Conservation (phyloP, 805 yeast genomes). For the Ogataea allantospora region DNA sequence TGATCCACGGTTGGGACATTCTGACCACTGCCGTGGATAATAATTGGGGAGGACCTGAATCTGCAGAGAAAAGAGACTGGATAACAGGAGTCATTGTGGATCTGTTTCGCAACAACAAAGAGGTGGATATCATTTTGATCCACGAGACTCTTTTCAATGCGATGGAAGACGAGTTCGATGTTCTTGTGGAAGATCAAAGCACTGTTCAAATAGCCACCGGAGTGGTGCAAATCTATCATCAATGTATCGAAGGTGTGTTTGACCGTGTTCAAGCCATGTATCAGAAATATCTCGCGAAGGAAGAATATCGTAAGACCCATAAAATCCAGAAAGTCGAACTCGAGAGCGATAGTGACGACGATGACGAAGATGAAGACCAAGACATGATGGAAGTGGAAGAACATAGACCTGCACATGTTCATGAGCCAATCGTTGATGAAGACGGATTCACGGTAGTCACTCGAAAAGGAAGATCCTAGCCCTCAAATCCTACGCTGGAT, state of each 20-base stretch:
- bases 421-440: slow-evolving; percentile 78
- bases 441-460: slow-evolving; percentile 93
- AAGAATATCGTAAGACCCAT: slow-evolving; percentile 36
- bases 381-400: slow-evolving; percentile 35
- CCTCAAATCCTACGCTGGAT: slow-evolving; percentile 1
- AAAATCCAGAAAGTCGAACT: slow-evolving; percentile 45
- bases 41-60: slow-evolving; percentile 93
- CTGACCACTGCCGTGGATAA: slow-evolving; percentile 85
- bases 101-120: slow-evolving; percentile 58
- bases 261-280: slow-evolving; percentile 58
- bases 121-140: slow-evolving; percentile 72
- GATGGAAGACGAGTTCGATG: slow-evolving; percentile 94
- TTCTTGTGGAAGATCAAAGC: slow-evolving; percentile 83
- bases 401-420: slow-evolving; percentile 16
- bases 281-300: slow-evolving; percentile 54
- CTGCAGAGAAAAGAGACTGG: slow-evolving; percentile 94
- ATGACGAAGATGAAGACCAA: slow-evolving; percentile 34
- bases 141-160: slow-evolving; percentile 86
- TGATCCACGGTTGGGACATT: slow-evolving; percentile 87
- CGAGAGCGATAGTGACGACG: slow-evolving; percentile 46
- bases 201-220: slow-evolving; percentile 71
- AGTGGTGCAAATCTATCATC: slow-evolving; percentile 63
- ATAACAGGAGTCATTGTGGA: slow-evolving; percentile 79
- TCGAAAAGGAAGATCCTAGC: slow-evolving; percentile 55
- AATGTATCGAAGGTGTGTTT: slow-evolving; percentile 55